phyloP scores from a whole-genome alignment of 441 rosid genomes.

The Rhodomyrtus psidioides region DNA sequence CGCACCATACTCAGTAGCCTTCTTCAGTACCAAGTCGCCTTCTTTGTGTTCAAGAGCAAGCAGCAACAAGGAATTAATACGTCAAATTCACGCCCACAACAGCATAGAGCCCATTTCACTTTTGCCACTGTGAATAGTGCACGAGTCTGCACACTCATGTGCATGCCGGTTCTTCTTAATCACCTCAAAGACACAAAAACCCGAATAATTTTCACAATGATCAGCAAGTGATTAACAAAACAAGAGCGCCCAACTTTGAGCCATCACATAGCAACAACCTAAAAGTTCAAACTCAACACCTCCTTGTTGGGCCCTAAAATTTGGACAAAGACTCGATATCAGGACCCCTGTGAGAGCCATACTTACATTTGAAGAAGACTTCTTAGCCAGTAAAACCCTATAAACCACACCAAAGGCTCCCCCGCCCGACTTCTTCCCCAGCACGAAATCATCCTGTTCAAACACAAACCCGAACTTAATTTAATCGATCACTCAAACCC shows the following conservation, averaged over 20 bases:
- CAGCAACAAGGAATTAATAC: neutral
- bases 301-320: neutral
- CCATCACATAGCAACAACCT: neutral
- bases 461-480: slow-evolving; percentile 14
- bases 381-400: slow-evolving; percentile 49
- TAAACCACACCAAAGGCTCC: slow-evolving; percentile 93
- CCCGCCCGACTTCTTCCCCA: slow-evolving; percentile 94
- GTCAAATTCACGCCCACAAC: neutral
- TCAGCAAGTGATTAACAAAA: neutral
- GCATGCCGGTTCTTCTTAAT: neutral
- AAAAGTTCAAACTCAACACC: neutral
- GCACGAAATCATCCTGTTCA: slow-evolving; percentile 76
- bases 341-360: neutral
- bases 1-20: slow-evolving; percentile 92
- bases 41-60: slow-evolving; percentile 27
- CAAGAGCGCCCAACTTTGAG: neutral
- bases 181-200: neutral
- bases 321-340: neutral
- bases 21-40: slow-evolving; percentile 83
- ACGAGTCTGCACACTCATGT: neutral
- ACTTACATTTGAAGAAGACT: slow-evolving; percentile 55
- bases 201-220: neutral
- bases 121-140: neutral
- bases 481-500: neutral
- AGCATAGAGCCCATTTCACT: neutral